A percentile compares a stretch with the other conserved stretches of the same genome.
These are phyloP conservation scores for Nitzschia sp. DNA, from an alignment of 108 stramenopile genomes.

Conservation along the genomic window DNA sequence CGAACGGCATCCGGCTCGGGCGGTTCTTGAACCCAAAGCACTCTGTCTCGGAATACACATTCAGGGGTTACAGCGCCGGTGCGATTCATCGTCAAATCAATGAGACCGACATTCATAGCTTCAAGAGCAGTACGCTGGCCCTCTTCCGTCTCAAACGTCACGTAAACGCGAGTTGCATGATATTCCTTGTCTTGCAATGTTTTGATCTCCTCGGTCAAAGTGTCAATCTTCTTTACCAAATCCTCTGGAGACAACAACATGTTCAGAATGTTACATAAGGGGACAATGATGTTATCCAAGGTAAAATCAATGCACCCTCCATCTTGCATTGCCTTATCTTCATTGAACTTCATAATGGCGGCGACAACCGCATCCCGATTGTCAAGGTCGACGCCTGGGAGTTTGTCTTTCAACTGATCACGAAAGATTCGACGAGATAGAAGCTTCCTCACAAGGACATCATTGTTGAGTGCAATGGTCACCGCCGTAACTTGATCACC, in stretches of 20 bases:
- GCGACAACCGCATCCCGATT: conserved; percentile 41
- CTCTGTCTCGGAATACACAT: conserved; percentile 43
- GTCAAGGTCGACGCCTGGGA: conserved; percentile 51
- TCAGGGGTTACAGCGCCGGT: conserved; percentile 33
- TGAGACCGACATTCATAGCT: conserved; percentile 47
- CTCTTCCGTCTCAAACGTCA: conserved; percentile 82
- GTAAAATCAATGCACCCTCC: conserved; percentile 30
- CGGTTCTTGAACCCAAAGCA: conserved; percentile 53
- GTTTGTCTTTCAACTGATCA: conserved; percentile 33
- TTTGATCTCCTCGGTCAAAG: conserved; percentile 52
- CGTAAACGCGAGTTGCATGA: conserved; percentile 55
- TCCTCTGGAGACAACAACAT: conserved; percentile 41
- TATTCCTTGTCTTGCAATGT: conserved; percentile 58
- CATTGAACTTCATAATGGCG: conserved; percentile 27
- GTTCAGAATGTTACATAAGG: conserved; percentile 36
- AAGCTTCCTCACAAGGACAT: conserved; percentile 45
- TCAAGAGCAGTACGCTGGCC: conserved; percentile 66
- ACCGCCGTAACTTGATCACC: conserved; percentile 60
- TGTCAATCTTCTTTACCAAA: conserved; percentile 40
- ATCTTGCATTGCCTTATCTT: conserved; percentile 27
- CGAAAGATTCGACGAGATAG: conserved; percentile 42
- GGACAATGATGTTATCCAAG: conserved; percentile 31
- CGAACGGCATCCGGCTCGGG: conserved; percentile 63
- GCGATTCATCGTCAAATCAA: conserved; percentile 46
- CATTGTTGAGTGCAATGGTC: conserved; percentile 74